phyloP scores from a whole-genome alignment of 805 yeast species.

The Lachancea quebecensis region DNA sequence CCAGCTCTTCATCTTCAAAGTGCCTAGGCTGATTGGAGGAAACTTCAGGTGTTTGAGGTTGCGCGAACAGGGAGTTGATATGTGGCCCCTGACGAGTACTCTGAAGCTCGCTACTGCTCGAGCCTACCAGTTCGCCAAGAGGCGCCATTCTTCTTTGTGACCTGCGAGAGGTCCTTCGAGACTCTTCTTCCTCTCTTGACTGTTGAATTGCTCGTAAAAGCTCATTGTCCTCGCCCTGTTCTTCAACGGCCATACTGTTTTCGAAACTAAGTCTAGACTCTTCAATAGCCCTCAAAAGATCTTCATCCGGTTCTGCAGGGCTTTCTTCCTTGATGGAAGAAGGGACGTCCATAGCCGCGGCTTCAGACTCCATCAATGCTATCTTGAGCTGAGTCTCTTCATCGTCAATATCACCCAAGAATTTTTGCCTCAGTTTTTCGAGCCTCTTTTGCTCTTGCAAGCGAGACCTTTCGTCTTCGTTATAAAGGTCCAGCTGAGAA shows the following conservation, averaged over 20 bases:
- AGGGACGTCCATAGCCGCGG: conserved; percentile 1
- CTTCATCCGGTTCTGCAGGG: conserved; percentile 7
- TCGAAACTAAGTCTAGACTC: conserved; percentile 11
- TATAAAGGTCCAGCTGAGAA: conserved; percentile 23
- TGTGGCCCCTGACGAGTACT: neutral
- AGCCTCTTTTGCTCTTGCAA: conserved; percentile 13
- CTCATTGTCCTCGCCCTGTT: conserved; percentile 6
- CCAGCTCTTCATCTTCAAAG: conserved; percentile 20
- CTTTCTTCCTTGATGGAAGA: neutral
- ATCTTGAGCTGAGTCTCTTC: conserved; percentile 29
- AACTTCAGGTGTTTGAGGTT: neutral
- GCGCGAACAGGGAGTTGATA: neutral
- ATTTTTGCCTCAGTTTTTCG: conserved; percentile 17
- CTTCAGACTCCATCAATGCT: conserved; percentile 31
- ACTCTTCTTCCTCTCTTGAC: conserved; percentile 12
- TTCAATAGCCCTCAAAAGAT: conserved; percentile 10
- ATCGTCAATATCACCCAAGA: conserved; percentile 30
- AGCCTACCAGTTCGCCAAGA: conserved; percentile 4
- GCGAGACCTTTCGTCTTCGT: conserved; percentile 21
- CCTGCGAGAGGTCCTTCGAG: neutral
- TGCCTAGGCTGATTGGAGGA: neutral
- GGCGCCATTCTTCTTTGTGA: conserved; percentile 5
- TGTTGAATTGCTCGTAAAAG: conserved; percentile 16
- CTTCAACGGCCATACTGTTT: neutral
- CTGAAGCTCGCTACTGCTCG: neutral